Evolutionary conservation across 768 basidiomycete species (phyloP).

Genomic region (Cystobasidiopsis lactophilus): DNA sequence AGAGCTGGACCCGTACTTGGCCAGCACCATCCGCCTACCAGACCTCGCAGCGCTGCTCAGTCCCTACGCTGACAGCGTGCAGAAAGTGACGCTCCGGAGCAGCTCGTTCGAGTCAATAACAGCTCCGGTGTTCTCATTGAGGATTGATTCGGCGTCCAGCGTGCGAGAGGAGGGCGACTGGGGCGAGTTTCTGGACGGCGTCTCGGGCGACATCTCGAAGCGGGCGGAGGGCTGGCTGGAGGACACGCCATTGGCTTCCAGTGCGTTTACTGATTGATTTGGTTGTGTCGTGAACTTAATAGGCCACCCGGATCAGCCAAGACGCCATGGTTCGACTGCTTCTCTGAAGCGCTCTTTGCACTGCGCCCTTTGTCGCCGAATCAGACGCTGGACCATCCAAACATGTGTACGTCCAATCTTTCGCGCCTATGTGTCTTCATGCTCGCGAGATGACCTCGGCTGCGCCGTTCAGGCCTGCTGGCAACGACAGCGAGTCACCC

Average conservation of each 20-base stretch:
- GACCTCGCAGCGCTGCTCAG: slow-evolving; percentile 7
- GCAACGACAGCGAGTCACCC: slow-evolving; percentile 19
- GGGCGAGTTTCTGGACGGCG: slow-evolving; percentile 1
- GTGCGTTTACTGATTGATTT: no score
- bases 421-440: neutral
- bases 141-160: slow-evolving; percentile 3
- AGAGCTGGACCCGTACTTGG: slow-evolving; percentile 3
- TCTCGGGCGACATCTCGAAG: slow-evolving; percentile 2
- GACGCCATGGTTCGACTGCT: slow-evolving; percentile 19
- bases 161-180: slow-evolving; percentile 6
- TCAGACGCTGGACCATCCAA: slow-evolving; percentile 21
- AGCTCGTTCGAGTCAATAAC: slow-evolving; percentile 7
- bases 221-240: slow-evolving; percentile 5
- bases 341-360: slow-evolving; percentile 12
- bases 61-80: slow-evolving; percentile 7
- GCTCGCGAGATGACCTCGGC: neutral
- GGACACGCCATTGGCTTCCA: neutral
- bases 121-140: slow-evolving; percentile 5
- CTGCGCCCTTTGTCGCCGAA: slow-evolving; percentile 14
- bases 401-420: slow-evolving; percentile 12
- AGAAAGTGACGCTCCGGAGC: slow-evolving; percentile 10
- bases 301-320: neutral
- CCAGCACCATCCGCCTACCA: slow-evolving; percentile 1
- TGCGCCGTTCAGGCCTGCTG: slow-evolving; percentile 14
- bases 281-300: no score